These are phyloP conservation scores for Misopates orontium DNA, from an alignment of 257 asterid genomes.

Conservation along the genomic window DNA sequence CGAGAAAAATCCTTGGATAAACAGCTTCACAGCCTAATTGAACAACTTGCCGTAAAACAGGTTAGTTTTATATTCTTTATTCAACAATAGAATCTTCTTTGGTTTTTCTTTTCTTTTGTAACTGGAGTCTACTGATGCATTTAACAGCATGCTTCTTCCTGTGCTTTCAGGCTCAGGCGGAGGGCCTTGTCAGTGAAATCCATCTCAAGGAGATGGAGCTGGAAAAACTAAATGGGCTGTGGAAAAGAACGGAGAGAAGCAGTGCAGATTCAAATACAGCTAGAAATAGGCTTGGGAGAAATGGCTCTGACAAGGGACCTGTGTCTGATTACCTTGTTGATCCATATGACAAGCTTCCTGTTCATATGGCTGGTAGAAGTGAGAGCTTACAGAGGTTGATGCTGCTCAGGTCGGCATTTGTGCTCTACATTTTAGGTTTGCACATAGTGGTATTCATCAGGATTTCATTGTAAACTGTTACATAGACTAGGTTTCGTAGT, in stretches of 20 bases:
- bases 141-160: slow-evolving; percentile 3
- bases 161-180: slow-evolving; percentile 76
- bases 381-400: slow-evolving; percentile 74
- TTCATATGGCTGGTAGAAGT: slow-evolving; percentile 48
- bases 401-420: slow-evolving; percentile 85
- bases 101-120: not conserved
- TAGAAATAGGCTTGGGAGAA: slow-evolving; percentile 71
- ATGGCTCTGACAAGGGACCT: slow-evolving; percentile 44
- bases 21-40: slow-evolving; percentile 91
- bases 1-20: slow-evolving; percentile 85
- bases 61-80: slow-evolving; percentile 32
- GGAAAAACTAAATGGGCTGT: slow-evolving; percentile 66
- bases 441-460: slow-evolving; percentile 84
- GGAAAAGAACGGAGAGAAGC: slow-evolving; percentile 58
- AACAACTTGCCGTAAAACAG: slow-evolving; percentile 89
- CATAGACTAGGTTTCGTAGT: slow-evolving; percentile 16
- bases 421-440: slow-evolving; percentile 70
- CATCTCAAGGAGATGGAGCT: slow-evolving; percentile 73
- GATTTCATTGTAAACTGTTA: slow-evolving; percentile 54
- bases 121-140: not conserved
- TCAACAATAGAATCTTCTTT: not conserved
- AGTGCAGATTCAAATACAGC: slow-evolving; percentile 47
- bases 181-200: slow-evolving; percentile 65
- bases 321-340: slow-evolving; percentile 49
- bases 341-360: slow-evolving; percentile 59